Conservation (phyloP, 1,139 yeast genomes). For the Hansenula lynferdii region DNA sequence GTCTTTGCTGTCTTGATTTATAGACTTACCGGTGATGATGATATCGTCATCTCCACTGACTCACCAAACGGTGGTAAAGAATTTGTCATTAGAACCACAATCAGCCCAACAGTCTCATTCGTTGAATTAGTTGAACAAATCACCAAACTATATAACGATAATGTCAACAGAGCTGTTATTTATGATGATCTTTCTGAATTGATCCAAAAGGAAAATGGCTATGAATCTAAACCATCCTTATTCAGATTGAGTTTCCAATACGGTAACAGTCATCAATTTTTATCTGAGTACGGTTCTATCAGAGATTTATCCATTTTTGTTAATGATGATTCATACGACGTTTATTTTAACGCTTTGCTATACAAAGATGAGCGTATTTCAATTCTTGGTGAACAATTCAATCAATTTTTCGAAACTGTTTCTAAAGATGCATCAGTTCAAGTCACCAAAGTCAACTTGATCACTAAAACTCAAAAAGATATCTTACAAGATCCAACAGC, state of each 20-base stretch:
- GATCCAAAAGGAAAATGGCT: conserved; percentile 43
- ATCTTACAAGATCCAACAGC: conserved; percentile 83
- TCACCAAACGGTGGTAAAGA: conserved; percentile 35
- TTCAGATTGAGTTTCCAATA: conserved; percentile 52
- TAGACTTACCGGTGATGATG: conserved; percentile 92
- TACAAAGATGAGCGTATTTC: conserved; percentile 67
- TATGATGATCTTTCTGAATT: conserved; percentile 53
- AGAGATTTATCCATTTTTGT: conserved; percentile 61
- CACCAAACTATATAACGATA: conserved; percentile 35
- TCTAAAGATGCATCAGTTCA: conserved; percentile 31
- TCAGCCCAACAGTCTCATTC: conserved; percentile 52
- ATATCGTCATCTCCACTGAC: conserved; percentile 77
- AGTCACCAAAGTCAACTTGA: conserved; percentile 60
- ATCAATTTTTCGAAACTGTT: conserved; percentile 41
- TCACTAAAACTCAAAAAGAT: conserved; percentile 56
- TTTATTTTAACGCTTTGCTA: conserved; percentile 72
- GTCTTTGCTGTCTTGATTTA: conserved; percentile 67
- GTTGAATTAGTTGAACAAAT: conserved; percentile 44
- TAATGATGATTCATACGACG: conserved; percentile 29
- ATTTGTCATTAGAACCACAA: conserved; percentile 56
- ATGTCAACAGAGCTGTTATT: conserved; percentile 39
- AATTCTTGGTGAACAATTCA: conserved; percentile 69
- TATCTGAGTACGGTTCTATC: conserved; percentile 44
- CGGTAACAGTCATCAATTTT: conserved; percentile 35
- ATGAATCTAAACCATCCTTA: conserved; percentile 48